A percentile compares a stretch with the other conserved stretches of the same genome.
These are phyloP conservation scores for Talaromyces stipitatus DNA, from an alignment of 495 filamentous ascomycete genomes.

Conservation along the genomic window DNA sequence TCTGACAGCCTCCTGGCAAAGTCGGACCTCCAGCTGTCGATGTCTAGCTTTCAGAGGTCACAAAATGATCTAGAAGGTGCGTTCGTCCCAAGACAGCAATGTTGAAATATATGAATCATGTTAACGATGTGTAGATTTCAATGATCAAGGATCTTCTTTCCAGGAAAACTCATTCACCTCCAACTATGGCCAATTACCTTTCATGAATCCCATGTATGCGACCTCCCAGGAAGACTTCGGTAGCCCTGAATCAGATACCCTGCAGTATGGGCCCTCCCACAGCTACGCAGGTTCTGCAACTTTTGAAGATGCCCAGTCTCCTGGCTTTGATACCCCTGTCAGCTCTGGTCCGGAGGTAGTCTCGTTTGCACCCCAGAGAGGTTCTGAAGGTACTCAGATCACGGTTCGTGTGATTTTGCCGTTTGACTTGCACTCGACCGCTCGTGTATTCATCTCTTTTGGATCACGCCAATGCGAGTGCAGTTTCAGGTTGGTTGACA, in stretches of 20 bases:
- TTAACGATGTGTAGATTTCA: conserved; percentile 1
- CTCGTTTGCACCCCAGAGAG: conserved; percentile 59
- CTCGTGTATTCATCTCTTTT: conserved; percentile 63
- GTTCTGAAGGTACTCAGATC: conserved; percentile 60
- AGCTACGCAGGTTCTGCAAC: conserved; percentile 29
- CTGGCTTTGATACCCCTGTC: conserved; percentile 19
- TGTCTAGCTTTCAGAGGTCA: conserved; percentile 45
- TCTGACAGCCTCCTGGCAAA: conserved; percentile 46
- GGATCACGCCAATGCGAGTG: conserved; percentile 61
- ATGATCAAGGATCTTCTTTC: neutral
- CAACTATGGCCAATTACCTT: conserved; percentile 34
- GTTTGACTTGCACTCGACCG: conserved; percentile 56
- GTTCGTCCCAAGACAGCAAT: conserved; percentile 1
- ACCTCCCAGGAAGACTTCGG: conserved; percentile 39
- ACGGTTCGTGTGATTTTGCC: conserved; percentile 64
- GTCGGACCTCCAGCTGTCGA: conserved; percentile 46
- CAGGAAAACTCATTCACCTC: conserved; percentile 21
- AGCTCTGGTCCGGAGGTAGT: conserved; percentile 45
- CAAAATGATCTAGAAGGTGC: conserved; percentile 35
- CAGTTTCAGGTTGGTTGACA: conserved; percentile 51
- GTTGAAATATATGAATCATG: neutral
- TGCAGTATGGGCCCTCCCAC: conserved; percentile 34
- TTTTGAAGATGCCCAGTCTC: conserved; percentile 38
- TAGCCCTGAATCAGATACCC: conserved; percentile 38
- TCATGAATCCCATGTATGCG: conserved; percentile 37